Evolutionary conservation across 768 basidiomycete species (phyloP), one percentile per base, ranked within the genome.

Genomic region (Dendrothele bispora): DNA sequence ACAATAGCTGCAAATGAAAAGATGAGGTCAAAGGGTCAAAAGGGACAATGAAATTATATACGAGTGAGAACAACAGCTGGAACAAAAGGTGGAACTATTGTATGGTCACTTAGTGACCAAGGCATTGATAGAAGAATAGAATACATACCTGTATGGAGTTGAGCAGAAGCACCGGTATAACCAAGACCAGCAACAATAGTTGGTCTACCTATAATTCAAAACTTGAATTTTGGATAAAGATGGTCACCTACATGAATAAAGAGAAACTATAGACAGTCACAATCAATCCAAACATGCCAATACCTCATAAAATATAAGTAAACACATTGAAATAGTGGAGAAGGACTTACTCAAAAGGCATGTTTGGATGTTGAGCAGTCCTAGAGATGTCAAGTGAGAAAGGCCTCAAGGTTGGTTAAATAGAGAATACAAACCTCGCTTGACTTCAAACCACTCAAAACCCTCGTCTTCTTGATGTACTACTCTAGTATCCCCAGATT

Each of bases 231-330:
- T n/a, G n/a, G n/a, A n/a, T 17, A 12, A 29, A 18, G 37, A 39
- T 22, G 3, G 35, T 50, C 11, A 68, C 79, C 55, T 50, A 82
- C 81, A 82, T 57, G 62, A 91, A 91, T 27, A 88, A 60, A 7
- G 80, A 81, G 54, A 79, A 83, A 4, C 80, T 81, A 66, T 87
- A 88, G 20, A 88, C 67, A 39, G 82, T 78, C 60, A 86, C 80
- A 24, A 86, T 75, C 28, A 84, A 71, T 0, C 85, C 84, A 48
- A 84, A 74, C n/a, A n/a, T n/a, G n/a, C n/a, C n/a, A n/a, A n/a
- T n/a, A n/a, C n/a, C n/a, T n/a, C n/a, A n/a, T n/a, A n/a, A n/a
- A n/a, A n/a, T n/a, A n/a, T n/a, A n/a, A n/a, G n/a, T n/a, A n/a
- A n/a, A n/a, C n/a, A n/a, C n/a, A n/a, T n/a, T n/a, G n/a, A n/a